These are phyloP conservation scores for Leccinum truebloodii DNA, from an alignment of 768 basidiomycete species.

Conservation along the genomic window DNA sequence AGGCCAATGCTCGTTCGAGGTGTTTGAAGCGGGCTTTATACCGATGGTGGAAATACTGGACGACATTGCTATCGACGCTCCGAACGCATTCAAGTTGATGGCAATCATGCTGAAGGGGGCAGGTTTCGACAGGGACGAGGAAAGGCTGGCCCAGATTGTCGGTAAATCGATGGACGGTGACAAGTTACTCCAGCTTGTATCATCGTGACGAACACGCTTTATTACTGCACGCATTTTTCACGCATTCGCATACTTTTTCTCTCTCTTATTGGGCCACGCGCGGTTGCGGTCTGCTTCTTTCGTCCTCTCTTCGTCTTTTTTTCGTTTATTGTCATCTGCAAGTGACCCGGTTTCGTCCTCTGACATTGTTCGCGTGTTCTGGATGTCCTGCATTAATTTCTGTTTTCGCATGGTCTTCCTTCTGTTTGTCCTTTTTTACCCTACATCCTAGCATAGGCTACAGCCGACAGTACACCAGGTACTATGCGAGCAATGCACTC, in stretches of 20 bases:
- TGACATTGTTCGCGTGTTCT: constrained; percentile 27
- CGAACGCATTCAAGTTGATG: constrained; percentile 78
- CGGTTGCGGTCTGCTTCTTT: constrained; percentile 13
- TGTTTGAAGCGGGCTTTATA: constrained; percentile 75
- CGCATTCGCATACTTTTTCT: constrained; percentile 15
- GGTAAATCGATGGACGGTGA: constrained; percentile 62
- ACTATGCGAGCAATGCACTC: constrained; percentile 24
- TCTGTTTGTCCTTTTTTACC: constrained; percentile 18
- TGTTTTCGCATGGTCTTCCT: constrained; percentile 25
- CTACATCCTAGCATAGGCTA: constrained; percentile 24
- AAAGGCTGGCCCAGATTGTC: constrained; percentile 54
- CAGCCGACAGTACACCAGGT: constrained; percentile 26
- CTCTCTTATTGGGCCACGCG: constrained; percentile 12
- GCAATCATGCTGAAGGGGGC: constrained; percentile 74
- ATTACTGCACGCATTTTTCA: constrained; percentile 17
- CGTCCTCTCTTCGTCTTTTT: not conserved
- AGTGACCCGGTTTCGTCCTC: constrained; percentile 21
- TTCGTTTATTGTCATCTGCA: constrained; percentile 7
- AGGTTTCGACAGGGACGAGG: constrained; percentile 57
- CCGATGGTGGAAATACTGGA: constrained; percentile 76
- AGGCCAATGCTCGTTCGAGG: constrained; percentile 53
- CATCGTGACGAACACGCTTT: constrained; percentile 33
- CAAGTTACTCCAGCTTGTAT: constrained; percentile 59
- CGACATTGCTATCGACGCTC: constrained; percentile 88
- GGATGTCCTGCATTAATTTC: constrained; percentile 33